Percentiles rank a stretch among this genome's conserved stretches.
These are phyloP conservation scores for Vachellia collinsii DNA, from an alignment of 306 rosid species.

Conservation along the genomic window DNA sequence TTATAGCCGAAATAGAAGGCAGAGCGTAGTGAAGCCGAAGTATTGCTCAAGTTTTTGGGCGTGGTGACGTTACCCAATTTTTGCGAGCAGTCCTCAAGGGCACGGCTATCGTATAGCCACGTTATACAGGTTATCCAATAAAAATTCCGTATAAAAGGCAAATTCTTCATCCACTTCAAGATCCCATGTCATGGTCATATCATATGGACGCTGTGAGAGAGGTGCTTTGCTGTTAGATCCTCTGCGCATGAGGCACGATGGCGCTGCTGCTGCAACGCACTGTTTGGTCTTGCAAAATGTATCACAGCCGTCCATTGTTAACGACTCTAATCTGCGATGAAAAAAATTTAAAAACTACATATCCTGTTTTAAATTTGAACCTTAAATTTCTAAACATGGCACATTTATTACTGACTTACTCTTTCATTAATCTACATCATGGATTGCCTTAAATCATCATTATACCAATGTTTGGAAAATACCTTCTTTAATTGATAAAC, in stretches of 20 bases:
- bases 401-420: too few relatives aligned
- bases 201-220: background rate
- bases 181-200: background rate
- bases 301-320: background rate
- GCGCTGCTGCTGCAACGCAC: background rate
- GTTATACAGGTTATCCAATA: background rate
- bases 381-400: too few relatives aligned
- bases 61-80: background rate
- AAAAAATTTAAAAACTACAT: too few relatives aligned
- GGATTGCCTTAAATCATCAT: too few relatives aligned
- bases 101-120: conserved; percentile 8
- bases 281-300: background rate
- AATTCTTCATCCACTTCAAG: background rate
- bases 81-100: background rate
- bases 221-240: background rate
- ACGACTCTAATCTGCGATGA: background rate
- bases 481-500: too few relatives aligned
- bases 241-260: background rate
- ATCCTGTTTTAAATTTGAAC: too few relatives aligned
- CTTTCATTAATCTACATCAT: too few relatives aligned
- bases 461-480: too few relatives aligned
- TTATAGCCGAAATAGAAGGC: background rate
- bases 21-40: background rate
- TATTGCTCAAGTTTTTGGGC: background rate
- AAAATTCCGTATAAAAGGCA: background rate